Evolutionary conservation across 2,329 filamentous ascomycete species (phyloP), one percentile per base, ranked within the genome.

Genomic region (Fusarium sp.): DNA sequence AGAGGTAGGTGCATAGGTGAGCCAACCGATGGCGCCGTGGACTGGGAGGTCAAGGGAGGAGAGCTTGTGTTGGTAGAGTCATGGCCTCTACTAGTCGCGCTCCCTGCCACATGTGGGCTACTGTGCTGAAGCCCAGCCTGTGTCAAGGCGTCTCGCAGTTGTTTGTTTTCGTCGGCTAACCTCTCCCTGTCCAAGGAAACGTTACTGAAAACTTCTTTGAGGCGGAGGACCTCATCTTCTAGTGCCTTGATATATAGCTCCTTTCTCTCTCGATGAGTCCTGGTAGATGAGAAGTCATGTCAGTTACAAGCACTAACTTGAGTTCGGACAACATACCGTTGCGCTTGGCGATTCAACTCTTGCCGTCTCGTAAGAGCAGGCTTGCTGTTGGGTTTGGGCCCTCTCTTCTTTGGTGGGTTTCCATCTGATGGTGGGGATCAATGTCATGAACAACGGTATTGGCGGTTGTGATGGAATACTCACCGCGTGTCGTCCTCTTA

Each of bases 331-430:
- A 66, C 81, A 73, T 88, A 97, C 95, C 95, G 91, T 81, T 98
- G 96, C 31, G 96, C 96, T 82, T 98, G 95, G 68, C 96, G 89
- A 78, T 98, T 98, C 65, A 98, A 84, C 80, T 98, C 95, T 78
- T 98, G 96, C 69, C 95, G 89, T 66, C 95, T 88, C 20, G 95
- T 98, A 75, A 97, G 83, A 44, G 96, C 95, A 18, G 96, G 96
- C 78, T 97, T 98, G 83, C 92, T 97, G 79, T 98, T 96, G 20
- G 96, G 96, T 79, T 98, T 98, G 0, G 96, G 96, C 2, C 96
- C 96, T 79, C 96, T 90, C 71, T 93, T 90, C 82, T 98, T 99
- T 4, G 93, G 90, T 10, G 92, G 86, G 76, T 96, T 91, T 45
- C 94, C 95, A 84, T 97, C 95, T 91, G 75, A 50, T 38, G 17